A percentile compares a stretch with the other conserved stretches of the same genome.
These are phyloP conservation scores for Lactuca saligna DNA, from an alignment of 129 eudicot genomes.

Conservation along the genomic window DNA sequence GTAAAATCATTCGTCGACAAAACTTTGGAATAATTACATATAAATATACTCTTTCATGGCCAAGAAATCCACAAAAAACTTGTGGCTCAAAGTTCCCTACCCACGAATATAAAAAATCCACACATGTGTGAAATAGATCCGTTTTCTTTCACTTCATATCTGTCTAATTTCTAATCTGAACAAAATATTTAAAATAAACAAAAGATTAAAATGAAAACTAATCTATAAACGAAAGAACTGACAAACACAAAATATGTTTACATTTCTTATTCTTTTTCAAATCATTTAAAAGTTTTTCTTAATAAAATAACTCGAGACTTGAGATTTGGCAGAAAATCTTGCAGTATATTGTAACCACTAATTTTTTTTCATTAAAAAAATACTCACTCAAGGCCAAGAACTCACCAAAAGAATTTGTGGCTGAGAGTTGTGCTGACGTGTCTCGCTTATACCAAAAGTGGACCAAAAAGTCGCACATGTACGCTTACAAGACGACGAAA, in stretches of 20 bases:
- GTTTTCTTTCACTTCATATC: neutral
- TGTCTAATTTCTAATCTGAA: too few species aligned
- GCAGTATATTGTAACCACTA: neutral
- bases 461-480: conserved; percentile 4
- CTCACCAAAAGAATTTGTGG: neutral
- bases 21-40: neutral
- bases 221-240: neutral
- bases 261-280: neutral
- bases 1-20: neutral
- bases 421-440: neutral
- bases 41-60: conserved; percentile 5
- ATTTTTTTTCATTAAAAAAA: too few species aligned
- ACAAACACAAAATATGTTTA: neutral
- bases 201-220: too few species aligned
- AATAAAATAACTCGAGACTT: too few species aligned
- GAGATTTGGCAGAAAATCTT: neutral
- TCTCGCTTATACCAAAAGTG: neutral
- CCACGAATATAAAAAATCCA: neutral
- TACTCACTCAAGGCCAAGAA: neutral
- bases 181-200: too few species aligned
- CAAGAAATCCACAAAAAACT: conserved; percentile 24
- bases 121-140: neutral
- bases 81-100: conserved; percentile 20
- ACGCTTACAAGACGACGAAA: conserved; percentile 9
- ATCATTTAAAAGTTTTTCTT: too few species aligned